Base-by-base conservation (phyloP, 2,329 filamentous ascomycete genomes). In the Bipolaris oryzae region DNA sequence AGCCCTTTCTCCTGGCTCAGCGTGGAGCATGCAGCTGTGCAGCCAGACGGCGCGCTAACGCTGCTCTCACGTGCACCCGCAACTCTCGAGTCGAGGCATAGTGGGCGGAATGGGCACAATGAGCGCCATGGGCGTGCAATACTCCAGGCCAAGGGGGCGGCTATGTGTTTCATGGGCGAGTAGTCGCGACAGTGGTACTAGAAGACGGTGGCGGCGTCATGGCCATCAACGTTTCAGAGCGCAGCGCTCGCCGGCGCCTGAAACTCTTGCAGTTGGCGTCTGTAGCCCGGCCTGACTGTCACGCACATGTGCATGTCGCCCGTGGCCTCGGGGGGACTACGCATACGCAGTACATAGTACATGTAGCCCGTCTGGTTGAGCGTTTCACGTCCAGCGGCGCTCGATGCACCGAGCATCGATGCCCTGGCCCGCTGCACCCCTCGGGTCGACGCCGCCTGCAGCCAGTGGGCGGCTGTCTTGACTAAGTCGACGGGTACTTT, bases 31-130 rank as follows among this genome's bases (percentile, higher is more conserved):
- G 44, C 38, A 47, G 46, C 47, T 39, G 48, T 42, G 50, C 50
- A 50, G 52, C 45, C 28, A 31, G 42, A 46, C 48, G 52, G 58
- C 55, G 56, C 60, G 60, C 61, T 64, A 61, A 58, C 43, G 47
- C 54, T 51, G 55, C 47, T 38, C 50, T 53, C 61, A 62, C 61
- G 63, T 65, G 65, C 57, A 49, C 45, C 35, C 50, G 54, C 54
- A 57, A 7, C 18, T 39, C 28, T 31, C 28, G 28, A 31, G 28
- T 31, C 10, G 10, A 31, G 28, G 28, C 28, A 3, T 5, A 13
- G 4, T 31, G 28, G 28, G 28, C 28, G 28, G 3, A 31, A 13
- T 31, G 28, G 28, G 28, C 28, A 31, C 28, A 11, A 31, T 13
- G 28, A 31, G 28, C 28, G 10, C 28, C 28, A 31, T 31, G 28